Evolutionary conservation across 2,329 filamentous ascomycete genomes (phyloP).

Genomic region (Cladorrhinum sp.): DNA sequence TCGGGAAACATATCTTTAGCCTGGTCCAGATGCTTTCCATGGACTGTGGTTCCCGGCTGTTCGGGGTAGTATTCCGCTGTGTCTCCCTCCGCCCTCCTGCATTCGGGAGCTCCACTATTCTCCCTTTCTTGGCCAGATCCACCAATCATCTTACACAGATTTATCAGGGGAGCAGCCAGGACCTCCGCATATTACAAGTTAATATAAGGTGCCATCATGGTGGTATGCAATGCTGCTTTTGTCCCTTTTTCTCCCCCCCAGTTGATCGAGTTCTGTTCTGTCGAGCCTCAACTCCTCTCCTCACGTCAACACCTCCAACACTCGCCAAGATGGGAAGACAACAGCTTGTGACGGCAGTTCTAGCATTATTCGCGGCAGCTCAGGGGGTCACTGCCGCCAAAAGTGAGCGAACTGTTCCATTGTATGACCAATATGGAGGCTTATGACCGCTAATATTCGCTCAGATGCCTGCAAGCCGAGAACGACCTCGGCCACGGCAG

Average conservation of each 20-base stretch:
- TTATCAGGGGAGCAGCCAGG: not conserved
- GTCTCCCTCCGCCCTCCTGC: slow-evolving; percentile 29
- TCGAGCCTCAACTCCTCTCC: not conserved
- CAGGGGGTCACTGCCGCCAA: not conserved
- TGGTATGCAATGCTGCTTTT: not conserved
- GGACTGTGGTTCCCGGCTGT: slow-evolving; percentile 20
- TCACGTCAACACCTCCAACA: not conserved
- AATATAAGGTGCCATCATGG: slow-evolving; percentile 9
- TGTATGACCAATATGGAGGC: not conserved
- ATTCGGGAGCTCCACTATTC: slow-evolving; percentile 20
- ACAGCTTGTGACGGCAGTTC: slow-evolving; percentile 1
- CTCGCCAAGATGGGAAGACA: slow-evolving; percentile 8
- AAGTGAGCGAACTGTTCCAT: not conserved
- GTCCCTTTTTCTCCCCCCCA: not conserved
- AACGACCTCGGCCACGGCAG: not conserved
- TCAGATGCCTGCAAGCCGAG: not conserved
- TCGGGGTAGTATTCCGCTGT: slow-evolving; percentile 25
- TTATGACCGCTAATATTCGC: not conserved
- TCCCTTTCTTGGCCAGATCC: slow-evolving; percentile 15
- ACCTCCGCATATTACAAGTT: not conserved
- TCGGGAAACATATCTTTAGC: slow-evolving; percentile 12
- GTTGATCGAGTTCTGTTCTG: not conserved
- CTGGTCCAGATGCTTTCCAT: slow-evolving; percentile 1
- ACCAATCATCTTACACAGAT: slow-evolving; percentile 29
- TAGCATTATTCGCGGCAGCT: slow-evolving; percentile 17